Evolutionary conservation across 371 early-diverging fungal species (phyloP).

Genomic region (Funneliformis caledonium): DNA sequence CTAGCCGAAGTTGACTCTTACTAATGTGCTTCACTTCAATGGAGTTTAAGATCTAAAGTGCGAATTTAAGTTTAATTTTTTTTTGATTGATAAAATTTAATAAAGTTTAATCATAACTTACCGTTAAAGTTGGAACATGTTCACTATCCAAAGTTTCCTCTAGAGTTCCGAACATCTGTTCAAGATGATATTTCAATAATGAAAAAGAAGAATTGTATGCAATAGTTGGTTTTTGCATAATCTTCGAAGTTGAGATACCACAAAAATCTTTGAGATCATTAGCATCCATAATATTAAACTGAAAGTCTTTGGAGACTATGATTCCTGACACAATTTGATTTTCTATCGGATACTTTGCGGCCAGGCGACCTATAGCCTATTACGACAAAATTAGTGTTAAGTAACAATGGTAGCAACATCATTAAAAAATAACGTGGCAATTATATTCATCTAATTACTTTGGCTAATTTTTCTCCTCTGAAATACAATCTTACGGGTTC

Average conservation of each 20-base stretch:
- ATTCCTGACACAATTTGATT: slow-evolving; percentile 78
- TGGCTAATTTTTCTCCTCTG: slow-evolving; percentile 94
- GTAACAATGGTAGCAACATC: neutral
- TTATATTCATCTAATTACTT: slow-evolving; percentile 50
- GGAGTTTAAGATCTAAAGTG: slow-evolving; percentile 69
- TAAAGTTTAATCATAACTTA: slow-evolving; percentile 35
- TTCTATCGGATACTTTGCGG: slow-evolving; percentile 68
- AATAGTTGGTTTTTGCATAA: slow-evolving; percentile 82
- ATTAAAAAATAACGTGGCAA: neutral
- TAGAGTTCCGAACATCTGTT: slow-evolving; percentile 88
- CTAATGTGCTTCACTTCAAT: slow-evolving; percentile 71
- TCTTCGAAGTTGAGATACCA: slow-evolving; percentile 73
- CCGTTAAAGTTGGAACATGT: slow-evolving; percentile 42
- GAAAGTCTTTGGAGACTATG: slow-evolving; percentile 88
- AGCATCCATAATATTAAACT: slow-evolving; percentile 82
- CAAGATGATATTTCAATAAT: slow-evolving; percentile 86
- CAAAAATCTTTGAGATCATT: slow-evolving; percentile 80
- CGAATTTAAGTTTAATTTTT: neutral
- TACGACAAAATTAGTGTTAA: neutral
- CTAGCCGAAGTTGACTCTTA: slow-evolving; percentile 69
- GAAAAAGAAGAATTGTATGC: slow-evolving; percentile 79
- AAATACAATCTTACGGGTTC: slow-evolving; percentile 94
- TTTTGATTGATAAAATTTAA: neutral
- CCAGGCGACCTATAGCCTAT: slow-evolving; percentile 84
- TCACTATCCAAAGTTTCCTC: slow-evolving; percentile 47